A percentile compares a stretch with the other conserved stretches of the same genome.
phyloP scores from a whole-genome alignment of 2,329 filamentous ascomycete species.

The Simplicillium aogashimaense region DNA sequence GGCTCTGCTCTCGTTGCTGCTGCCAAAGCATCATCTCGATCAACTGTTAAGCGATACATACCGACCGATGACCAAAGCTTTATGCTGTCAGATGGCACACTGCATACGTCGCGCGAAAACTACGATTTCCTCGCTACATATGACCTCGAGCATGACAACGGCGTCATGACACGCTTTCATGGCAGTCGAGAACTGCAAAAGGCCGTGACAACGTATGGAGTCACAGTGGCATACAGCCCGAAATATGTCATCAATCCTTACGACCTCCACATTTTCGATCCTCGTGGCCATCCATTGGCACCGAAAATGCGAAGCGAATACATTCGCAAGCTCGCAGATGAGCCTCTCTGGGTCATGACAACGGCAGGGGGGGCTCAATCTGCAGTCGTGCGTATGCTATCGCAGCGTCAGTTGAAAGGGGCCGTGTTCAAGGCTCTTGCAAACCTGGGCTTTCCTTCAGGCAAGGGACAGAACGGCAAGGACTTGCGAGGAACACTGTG shows the following conservation, averaged over 20 bases:
- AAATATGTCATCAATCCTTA: constrained; percentile 21
- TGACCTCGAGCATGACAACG: constrained; percentile 7
- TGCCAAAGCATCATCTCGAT: not conserved
- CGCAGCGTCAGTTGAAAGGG: constrained; percentile 14
- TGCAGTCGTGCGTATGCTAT: constrained; percentile 15
- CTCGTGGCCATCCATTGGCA: constrained; percentile 20
- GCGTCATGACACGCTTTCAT: constrained; percentile 2
- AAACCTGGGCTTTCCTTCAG: constrained; percentile 13
- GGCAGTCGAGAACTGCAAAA: constrained; percentile 3
- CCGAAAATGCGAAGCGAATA: constrained; percentile 15
- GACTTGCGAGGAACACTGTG: constrained; percentile 16
- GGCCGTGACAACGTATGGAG: constrained; percentile 11
- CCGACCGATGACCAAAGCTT: constrained; percentile 3
- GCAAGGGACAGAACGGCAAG: constrained; percentile 5
- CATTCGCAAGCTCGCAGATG: constrained; percentile 12
- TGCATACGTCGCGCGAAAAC: constrained; percentile 11
- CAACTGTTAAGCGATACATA: not conserved
- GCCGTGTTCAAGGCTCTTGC: constrained; percentile 17
- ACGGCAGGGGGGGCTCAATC: constrained; percentile 7
- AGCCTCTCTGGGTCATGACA: constrained; percentile 22
- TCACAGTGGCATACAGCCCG: constrained; percentile 15
- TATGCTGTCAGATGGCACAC: not conserved
- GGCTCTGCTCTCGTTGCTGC: not conserved
- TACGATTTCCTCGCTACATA: constrained; percentile 3
- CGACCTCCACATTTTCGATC: constrained; percentile 21